phyloP scores from a whole-genome alignment of 306 rosid genomes.

The Mimosa pudica region DNA sequence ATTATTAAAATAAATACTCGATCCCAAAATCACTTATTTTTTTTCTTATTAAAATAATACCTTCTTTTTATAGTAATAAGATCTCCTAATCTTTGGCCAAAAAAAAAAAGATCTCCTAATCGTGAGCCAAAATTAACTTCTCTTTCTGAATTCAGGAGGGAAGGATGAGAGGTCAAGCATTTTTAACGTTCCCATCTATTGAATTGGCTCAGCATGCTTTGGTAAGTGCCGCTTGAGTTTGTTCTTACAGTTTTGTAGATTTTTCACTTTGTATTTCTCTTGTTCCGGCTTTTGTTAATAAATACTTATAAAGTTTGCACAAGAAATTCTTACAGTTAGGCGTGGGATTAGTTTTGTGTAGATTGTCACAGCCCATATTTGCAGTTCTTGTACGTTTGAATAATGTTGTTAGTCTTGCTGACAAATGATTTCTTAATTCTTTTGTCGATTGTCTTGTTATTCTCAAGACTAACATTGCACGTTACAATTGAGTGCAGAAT shows the following conservation, averaged over 20 bases:
- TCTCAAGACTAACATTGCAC: constrained; percentile 18
- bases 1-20: background rate
- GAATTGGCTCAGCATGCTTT: constrained; percentile 84
- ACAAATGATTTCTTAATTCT: background rate
- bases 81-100: constrained; percentile 19
- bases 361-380: constrained; percentile 22
- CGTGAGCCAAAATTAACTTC: constrained; percentile 24
- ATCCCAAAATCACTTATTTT: background rate
- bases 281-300: constrained; percentile 5
- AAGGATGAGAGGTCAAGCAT: constrained; percentile 98
- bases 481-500: constrained; percentile 57
- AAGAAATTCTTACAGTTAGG: background rate
- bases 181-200: constrained; percentile 82
- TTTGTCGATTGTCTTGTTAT: constrained; percentile 12
- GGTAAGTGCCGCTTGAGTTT: constrained; percentile 42
- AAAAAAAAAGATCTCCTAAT: constrained; percentile 6
- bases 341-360: background rate
- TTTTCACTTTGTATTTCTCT: constrained; percentile 9
- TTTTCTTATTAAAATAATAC: background rate
- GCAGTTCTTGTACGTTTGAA: background rate
- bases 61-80: background rate
- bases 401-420: background rate
- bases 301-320: constrained; percentile 11
- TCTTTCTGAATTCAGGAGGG: constrained; percentile 76
- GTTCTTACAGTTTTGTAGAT: constrained; percentile 1